Conservation (phyloP, 495 filamentous ascomycete genomes). For the Penicillium cataractarum region DNA sequence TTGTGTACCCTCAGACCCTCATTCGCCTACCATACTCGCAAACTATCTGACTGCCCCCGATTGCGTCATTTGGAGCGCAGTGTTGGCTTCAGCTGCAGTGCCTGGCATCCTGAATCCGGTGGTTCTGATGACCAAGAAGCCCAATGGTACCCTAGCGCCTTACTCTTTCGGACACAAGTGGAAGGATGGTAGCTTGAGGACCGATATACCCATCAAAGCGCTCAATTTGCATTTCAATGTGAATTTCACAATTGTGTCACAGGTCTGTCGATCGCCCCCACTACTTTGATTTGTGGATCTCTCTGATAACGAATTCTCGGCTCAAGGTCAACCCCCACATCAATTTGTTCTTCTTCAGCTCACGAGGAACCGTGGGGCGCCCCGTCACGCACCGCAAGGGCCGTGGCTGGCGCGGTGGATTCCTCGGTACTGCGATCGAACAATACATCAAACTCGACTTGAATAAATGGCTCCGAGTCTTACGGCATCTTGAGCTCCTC, state of each 20-base stretch:
- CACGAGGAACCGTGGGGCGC: constrained; percentile 84
- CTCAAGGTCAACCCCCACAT: constrained; percentile 87
- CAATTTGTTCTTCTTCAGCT: constrained; percentile 97
- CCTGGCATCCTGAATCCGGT: constrained; percentile 96
- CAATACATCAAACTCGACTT: constrained; percentile 95
- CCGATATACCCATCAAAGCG: constrained; percentile 92
- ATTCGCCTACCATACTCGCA: constrained; percentile 85
- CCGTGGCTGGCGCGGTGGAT: constrained; percentile 94
- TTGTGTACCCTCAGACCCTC: constrained; percentile 95
- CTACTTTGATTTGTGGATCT: not conserved
- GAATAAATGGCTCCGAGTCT: constrained; percentile 93
- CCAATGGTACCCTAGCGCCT: constrained; percentile 71
- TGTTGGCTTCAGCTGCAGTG: constrained; percentile 92
- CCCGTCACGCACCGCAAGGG: constrained; percentile 94
- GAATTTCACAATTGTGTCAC: constrained; percentile 92
- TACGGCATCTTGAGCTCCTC: constrained; percentile 88
- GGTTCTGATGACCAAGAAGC: constrained; percentile 92
- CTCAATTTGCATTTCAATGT: constrained; percentile 97
- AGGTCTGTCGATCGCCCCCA: constrained; percentile 43
- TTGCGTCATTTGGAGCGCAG: constrained; percentile 97
- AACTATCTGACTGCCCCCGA: constrained; percentile 95
- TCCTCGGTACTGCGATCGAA: constrained; percentile 86
- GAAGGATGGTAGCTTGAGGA: constrained; percentile 94
- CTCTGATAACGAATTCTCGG: constrained; percentile 14
- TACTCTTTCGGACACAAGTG: constrained; percentile 97